phyloP scores from a whole-genome alignment of 83 land plant genomes.

The Isoetes engelmannii region DNA sequence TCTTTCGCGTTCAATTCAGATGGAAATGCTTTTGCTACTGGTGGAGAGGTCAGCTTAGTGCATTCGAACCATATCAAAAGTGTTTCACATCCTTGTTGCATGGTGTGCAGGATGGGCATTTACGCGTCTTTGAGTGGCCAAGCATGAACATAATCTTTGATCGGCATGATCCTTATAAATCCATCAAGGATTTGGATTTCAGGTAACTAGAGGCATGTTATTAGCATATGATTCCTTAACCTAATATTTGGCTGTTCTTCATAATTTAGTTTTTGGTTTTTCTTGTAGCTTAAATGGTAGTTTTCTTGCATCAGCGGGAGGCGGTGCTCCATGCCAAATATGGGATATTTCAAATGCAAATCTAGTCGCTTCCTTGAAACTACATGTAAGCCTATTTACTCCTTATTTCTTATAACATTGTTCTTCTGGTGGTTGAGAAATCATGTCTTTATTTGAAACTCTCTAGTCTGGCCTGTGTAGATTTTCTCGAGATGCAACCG shows the following conservation, averaged over 20 bases:
- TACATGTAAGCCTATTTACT: slow-evolving; percentile 24
- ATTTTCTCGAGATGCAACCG: slow-evolving; percentile 34
- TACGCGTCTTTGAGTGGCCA: slow-evolving; percentile 74
- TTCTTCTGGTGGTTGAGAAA: neutral
- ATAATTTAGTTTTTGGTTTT: neutral
- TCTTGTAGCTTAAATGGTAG: slow-evolving; percentile 54
- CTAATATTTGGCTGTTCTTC: neutral
- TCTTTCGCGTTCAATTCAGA: slow-evolving; percentile 43
- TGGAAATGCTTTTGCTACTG: slow-evolving; percentile 52
- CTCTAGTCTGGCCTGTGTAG: slow-evolving; percentile 44
- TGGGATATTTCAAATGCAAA: slow-evolving; percentile 50
- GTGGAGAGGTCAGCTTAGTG: slow-evolving; percentile 42
- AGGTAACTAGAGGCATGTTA: slow-evolving; percentile 31
- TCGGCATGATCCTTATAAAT: slow-evolving; percentile 35
- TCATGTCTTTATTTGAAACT: slow-evolving; percentile 28
- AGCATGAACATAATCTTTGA: slow-evolving; percentile 46
- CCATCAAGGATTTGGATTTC: slow-evolving; percentile 66
- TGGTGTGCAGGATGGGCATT: slow-evolving; percentile 49
- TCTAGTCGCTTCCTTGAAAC: slow-evolving; percentile 28
- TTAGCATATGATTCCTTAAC: neutral
- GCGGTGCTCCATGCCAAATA: slow-evolving; percentile 43
- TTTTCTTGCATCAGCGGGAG: slow-evolving; percentile 55
- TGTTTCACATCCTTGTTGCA: neutral
- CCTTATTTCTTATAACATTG: neutral
- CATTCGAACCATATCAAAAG: neutral